A percentile compares a stretch with the other conserved stretches of the same genome.
phyloP scores from a whole-genome alignment of 1,284 basidiomycete genomes.

The Leccinum subatratum region DNA sequence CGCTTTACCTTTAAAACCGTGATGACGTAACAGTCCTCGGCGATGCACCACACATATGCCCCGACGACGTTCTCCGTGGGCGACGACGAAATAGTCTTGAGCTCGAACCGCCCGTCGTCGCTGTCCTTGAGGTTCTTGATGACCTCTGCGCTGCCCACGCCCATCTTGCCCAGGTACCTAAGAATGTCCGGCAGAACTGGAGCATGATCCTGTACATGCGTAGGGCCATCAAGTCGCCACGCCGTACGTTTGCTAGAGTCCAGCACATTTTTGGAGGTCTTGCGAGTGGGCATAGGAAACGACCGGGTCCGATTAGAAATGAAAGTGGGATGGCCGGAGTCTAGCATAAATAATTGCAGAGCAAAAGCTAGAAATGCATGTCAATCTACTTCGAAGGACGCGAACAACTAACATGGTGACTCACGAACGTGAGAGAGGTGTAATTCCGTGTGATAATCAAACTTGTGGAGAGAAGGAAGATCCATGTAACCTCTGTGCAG shows the following conservation, averaged over 20 bases:
- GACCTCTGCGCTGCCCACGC: conserved; percentile 76
- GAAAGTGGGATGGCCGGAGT: conserved; percentile 69
- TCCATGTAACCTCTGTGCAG: conserved; percentile 92
- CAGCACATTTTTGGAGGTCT: conserved; percentile 52
- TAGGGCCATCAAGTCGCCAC: conserved; percentile 71
- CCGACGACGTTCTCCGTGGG: conserved; percentile 64
- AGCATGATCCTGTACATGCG: conserved; percentile 82
- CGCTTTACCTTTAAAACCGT: conserved; percentile 73
- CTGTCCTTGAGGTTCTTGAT: conserved; percentile 60
- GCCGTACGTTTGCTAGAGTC: conserved; percentile 57
- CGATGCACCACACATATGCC: conserved; percentile 82
- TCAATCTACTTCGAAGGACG: conserved; percentile 1
- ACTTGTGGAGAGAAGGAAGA: conserved; percentile 76
- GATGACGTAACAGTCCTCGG: conserved; percentile 67
- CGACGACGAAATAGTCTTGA: conserved; percentile 56
- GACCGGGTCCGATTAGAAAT: conserved; percentile 76
- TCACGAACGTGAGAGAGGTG: conserved; percentile 80
- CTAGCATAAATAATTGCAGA: conserved; percentile 80
- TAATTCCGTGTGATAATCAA: conserved; percentile 92
- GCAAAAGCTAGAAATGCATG: conserved; percentile 55
- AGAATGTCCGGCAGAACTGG: conserved; percentile 95
- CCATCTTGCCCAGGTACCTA: conserved; percentile 81
- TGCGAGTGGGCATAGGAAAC: conserved; percentile 78
- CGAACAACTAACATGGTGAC: conserved; percentile 28
- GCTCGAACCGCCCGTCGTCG: conserved; percentile 39